Base-by-base conservation (phyloP, 23 red algal species). In the Gracilaria domingensis region DNA sequence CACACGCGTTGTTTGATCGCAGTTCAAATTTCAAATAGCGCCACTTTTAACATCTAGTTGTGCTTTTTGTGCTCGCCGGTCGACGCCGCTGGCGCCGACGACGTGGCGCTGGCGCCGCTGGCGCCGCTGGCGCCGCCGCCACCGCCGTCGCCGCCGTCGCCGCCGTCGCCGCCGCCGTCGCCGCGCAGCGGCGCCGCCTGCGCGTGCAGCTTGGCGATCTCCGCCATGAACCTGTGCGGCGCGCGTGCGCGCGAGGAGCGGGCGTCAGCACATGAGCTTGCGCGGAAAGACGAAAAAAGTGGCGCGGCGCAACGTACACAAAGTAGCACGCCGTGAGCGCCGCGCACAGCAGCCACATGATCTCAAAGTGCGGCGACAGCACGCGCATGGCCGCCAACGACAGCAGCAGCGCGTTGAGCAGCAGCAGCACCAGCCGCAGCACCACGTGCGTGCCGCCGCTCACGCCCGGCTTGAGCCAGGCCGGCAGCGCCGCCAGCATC, bases 401-500 rank as follows among this genome's bases (percentile, higher is more conserved):
- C 14, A 48, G 42, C 23, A 93, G 66, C 12, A 93, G 48, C 29
- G 69, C 59, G 49, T 93, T 93, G 49, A 93, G 90, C 20, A 70
- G 40, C 32, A 93, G 48, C 80, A 93, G 20, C 8, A 93, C 83
- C 16, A 69, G 51, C 20, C 75, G 65, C 71, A 93, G 44, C 25
- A 66, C 61, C 75, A 81, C 59, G 40, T 90, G 87, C 34, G 74
- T 81, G 3, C 18, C 74, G 39, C 71, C 30, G 24, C 87, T 90
- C 37, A 90, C 87, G 49, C 87, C 87, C 0, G 87, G 87, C 38
- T 90, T 53, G 58, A 90, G 79, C 87, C 87, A 90, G 18, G 36
- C 36, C 26, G 87, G 87, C 37, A 90, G 50, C 21, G 54, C 74
- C 16, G 66, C 73, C 36, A 65, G 18, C 23, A 72, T 28, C 5